phyloP scores from a whole-genome alignment of 2,329 filamentous ascomycete genomes.

The Aureobasidium sp. region DNA sequence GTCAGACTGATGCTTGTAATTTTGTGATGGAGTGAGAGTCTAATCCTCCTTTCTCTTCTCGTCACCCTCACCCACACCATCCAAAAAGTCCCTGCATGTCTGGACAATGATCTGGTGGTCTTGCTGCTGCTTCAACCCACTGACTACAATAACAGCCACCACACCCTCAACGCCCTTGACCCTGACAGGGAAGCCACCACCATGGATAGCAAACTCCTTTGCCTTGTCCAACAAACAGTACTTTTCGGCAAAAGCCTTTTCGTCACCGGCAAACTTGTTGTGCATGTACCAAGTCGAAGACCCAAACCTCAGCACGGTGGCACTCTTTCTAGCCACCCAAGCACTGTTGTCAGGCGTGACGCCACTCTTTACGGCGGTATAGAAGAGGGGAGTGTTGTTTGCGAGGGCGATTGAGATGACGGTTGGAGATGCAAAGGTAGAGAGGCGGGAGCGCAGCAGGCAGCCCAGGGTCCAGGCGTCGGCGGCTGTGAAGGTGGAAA shows the following conservation, averaged over 20 bases:
- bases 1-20: background rate
- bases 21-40: background rate
- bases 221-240: constrained; percentile 51
- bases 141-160: constrained; percentile 67
- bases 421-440: constrained; percentile 46
- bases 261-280: constrained; percentile 57
- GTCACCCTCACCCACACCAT: constrained; percentile 18
- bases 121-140: constrained; percentile 66
- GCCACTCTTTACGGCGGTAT: constrained; percentile 58
- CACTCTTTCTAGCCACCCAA: constrained; percentile 60
- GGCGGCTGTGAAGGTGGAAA: constrained; percentile 51
- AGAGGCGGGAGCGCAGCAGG: constrained; percentile 55
- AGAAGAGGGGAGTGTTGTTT: constrained; percentile 57
- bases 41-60: constrained; percentile 33
- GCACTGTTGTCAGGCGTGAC: constrained; percentile 52
- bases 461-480: constrained; percentile 60
- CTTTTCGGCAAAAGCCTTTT: constrained; percentile 56
- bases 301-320: constrained; percentile 64
- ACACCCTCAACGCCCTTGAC: constrained; percentile 68
- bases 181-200: constrained; percentile 64
- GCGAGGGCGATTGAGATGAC: constrained; percentile 59
- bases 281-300: constrained; percentile 63
- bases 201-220: constrained; percentile 65
- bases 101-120: constrained; percentile 71
- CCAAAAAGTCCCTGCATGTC: constrained; percentile 49